These are phyloP conservation scores for Sabuloglossum arenarium DNA, from an alignment of 495 filamentous ascomycete genomes.

Conservation along the genomic window DNA sequence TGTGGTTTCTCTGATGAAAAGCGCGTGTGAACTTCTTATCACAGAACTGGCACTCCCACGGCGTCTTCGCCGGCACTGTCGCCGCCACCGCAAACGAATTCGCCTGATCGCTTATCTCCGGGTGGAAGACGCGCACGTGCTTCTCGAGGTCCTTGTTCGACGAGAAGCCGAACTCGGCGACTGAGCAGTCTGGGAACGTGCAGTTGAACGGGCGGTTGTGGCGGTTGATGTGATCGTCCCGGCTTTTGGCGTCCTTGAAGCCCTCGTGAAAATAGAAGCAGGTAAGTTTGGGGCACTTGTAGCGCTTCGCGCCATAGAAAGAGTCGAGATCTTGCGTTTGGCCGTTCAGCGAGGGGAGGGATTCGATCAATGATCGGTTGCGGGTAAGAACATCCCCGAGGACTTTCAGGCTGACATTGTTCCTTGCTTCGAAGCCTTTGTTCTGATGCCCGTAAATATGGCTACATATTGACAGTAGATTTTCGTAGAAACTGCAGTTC, in stretches of 20 bases:
- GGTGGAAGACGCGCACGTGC: constrained; percentile 15
- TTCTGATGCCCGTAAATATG: background rate
- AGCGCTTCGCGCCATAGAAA: constrained; percentile 18
- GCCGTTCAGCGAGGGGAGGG: background rate
- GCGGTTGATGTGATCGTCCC: constrained; percentile 13
- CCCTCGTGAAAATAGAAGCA: constrained; percentile 26
- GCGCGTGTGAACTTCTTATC: background rate
- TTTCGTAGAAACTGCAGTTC: background rate
- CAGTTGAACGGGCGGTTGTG: background rate
- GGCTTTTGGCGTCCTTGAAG: constrained; percentile 13
- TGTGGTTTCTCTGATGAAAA: background rate
- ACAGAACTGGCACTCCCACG: background rate
- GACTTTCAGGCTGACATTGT: background rate
- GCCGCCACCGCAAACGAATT: background rate
- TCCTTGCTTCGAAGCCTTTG: background rate
- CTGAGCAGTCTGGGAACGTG: background rate
- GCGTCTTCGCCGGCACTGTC: background rate
- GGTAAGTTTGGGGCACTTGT: constrained; percentile 21
- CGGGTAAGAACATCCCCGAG: background rate
- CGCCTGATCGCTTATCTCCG: background rate
- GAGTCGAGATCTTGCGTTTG: constrained; percentile 7
- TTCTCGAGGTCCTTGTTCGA: constrained; percentile 20
- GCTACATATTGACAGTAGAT: background rate
- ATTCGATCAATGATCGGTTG: background rate
- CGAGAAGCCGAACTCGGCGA: constrained; percentile 18